Evolutionary conservation across 495 filamentous ascomycete species (phyloP).

Genomic region (Neurospora sp.): DNA sequence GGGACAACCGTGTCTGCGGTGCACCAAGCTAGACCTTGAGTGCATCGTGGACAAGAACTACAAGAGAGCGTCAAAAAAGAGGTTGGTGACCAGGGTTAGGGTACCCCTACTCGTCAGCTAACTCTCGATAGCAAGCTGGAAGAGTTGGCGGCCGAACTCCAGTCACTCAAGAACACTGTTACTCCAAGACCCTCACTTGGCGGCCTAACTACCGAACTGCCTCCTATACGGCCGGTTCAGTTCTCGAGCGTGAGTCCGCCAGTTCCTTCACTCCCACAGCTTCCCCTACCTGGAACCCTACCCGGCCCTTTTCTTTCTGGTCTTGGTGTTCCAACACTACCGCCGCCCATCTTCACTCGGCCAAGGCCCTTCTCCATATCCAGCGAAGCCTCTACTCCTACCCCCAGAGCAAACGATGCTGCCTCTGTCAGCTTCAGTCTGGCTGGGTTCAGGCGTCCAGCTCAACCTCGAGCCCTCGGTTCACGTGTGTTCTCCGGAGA

Average conservation of each 20-base stretch:
- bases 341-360: slow-evolving; percentile 8
- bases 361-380: slow-evolving; percentile 5
- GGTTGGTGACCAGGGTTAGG: slow-evolving; percentile 16
- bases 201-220: slow-evolving; percentile 4
- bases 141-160: slow-evolving; percentile 33
- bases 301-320: slow-evolving; percentile 1
- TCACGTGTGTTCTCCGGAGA: slow-evolving; percentile 37
- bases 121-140: slow-evolving; percentile 28
- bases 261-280: background rate
- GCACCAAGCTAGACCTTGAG: slow-evolving; percentile 32
- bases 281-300: background rate
- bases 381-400: slow-evolving; percentile 5
- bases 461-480: slow-evolving; percentile 29
- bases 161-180: slow-evolving; percentile 36
- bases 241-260: slow-evolving; percentile 2
- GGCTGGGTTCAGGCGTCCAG: slow-evolving; percentile 6
- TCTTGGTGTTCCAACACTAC: slow-evolving; percentile 1
- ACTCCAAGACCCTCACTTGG: slow-evolving; percentile 8
- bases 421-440: background rate
- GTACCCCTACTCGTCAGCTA: background rate
- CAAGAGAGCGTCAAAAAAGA: slow-evolving; percentile 32
- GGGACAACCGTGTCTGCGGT: slow-evolving; percentile 30
- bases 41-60: slow-evolving; percentile 38
- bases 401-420: slow-evolving; percentile 6
- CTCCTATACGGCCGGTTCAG: slow-evolving; percentile 6